phyloP scores from a whole-genome alignment of 495 filamentous ascomycete species.

The Aspergillus nidulans region DNA sequence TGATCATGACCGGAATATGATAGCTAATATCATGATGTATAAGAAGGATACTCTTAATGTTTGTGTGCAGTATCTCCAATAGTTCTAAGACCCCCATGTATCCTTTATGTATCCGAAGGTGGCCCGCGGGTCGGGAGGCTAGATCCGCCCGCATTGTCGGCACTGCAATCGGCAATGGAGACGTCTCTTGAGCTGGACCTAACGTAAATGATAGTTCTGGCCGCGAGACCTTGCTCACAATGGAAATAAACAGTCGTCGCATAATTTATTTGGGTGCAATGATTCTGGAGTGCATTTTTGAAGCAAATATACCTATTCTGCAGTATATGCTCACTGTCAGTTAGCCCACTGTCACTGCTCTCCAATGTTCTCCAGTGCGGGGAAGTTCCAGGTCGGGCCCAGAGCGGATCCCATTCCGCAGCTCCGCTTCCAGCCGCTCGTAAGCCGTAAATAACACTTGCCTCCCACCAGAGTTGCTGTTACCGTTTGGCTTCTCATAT shows the following conservation, averaged over 20 bases:
- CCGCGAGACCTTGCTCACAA: no score
- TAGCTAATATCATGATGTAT: not conserved
- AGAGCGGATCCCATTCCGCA: slow-evolving; percentile 11
- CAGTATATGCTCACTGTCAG: no score
- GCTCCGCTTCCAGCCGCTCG: slow-evolving; percentile 7
- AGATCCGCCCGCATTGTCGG: not conserved
- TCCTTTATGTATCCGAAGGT: not conserved
- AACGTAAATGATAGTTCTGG: no score
- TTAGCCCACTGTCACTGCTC: not conserved
- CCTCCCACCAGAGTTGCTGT: not conserved
- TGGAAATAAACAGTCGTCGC: no score
- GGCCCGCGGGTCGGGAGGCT: slow-evolving; percentile 11
- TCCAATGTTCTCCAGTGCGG: not conserved
- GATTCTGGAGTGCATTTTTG: no score
- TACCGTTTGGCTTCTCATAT: not conserved
- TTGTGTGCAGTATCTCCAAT: not conserved
- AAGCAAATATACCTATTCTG: no score
- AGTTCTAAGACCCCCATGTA: no score
- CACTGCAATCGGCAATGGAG: not conserved
- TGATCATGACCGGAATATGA: not conserved
- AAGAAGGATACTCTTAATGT: not conserved
- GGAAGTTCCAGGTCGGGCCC: slow-evolving; percentile 10
- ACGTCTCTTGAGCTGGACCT: no score
- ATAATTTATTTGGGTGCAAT: no score
- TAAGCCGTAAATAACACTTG: not conserved